These are phyloP conservation scores for Exserohilum rostratum DNA, from an alignment of 2,329 filamentous ascomycete genomes.

Conservation along the genomic window DNA sequence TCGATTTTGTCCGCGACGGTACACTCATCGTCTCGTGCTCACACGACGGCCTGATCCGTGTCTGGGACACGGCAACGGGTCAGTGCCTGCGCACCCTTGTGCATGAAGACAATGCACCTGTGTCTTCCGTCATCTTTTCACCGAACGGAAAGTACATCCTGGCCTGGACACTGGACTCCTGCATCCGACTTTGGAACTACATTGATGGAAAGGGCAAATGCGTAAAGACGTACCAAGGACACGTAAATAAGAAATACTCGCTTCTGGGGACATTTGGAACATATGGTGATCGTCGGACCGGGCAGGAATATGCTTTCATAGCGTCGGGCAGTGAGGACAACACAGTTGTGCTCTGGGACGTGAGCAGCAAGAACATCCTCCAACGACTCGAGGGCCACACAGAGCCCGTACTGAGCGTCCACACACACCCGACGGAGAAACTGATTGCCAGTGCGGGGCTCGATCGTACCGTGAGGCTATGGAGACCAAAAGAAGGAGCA, in stretches of 20 bases:
- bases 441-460: constrained; percentile 67
- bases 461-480: constrained; percentile 67
- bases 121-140: constrained; percentile 87
- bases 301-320: constrained; percentile 63
- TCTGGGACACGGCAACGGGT: constrained; percentile 95
- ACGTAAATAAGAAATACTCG: constrained; percentile 82
- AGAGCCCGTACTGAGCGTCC: constrained; percentile 65
- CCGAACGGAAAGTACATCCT: constrained; percentile 94
- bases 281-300: constrained; percentile 52
- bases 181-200: constrained; percentile 93
- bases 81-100: constrained; percentile 95
- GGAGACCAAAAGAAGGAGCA: constrained; percentile 45
- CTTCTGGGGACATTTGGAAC: constrained; percentile 84
- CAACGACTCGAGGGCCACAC: constrained; percentile 67
- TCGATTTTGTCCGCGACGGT: constrained; percentile 91
- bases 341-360: constrained; percentile 86
- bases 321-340: constrained; percentile 89
- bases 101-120: constrained; percentile 92
- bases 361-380: constrained; percentile 80
- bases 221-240: constrained; percentile 97
- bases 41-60: constrained; percentile 75
- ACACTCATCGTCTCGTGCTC: constrained; percentile 91
- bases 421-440: constrained; percentile 61
- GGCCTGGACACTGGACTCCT: constrained; percentile 89
- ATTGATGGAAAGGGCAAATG: constrained; percentile 85